Base-by-base conservation (phyloP, 306 rosid species). In the Begonia loranthoides region DNA sequence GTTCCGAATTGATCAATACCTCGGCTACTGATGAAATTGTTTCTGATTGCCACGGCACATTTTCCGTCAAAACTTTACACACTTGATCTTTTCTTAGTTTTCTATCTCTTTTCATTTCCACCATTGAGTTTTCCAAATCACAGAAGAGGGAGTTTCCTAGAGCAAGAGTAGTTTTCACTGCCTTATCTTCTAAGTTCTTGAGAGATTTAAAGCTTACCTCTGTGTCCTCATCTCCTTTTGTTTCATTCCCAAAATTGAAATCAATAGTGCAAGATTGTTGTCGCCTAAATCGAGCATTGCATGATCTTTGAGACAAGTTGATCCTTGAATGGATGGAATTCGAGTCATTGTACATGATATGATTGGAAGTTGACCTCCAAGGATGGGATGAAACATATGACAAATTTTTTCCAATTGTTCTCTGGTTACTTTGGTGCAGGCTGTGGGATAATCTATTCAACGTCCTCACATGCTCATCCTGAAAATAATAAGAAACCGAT, bases 41-140 rank as follows among this genome's bases (percentile, higher is more conserved):
- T 67, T 87, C 89, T 46, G 81, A 79, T 59, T 83, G 96, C 99
- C 99, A 92, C 47, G 96, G 96, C 55, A 92, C 94, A 72, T 80
- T 78, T 76, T 83, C 96, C 73, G 71, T 83, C 79, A 92, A 70
- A 47, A 74, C 54, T 70, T 71, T 78, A 62, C 79, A 74, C 63
- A 81, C 54, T 60, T 67, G 78, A 70, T 72, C 94, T 70, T 65
- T 57, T 60, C 55, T 68, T 38, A 66, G 57, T 59, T 71, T 57
- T 46, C 65, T 57, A 70, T 73, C 81, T 60, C 69, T 57, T 56
- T 55, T 70, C 61, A 51, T 74, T 56, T 71, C 72, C 64, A 51
- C 17, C 54, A 15, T 73, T 51, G 49, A 40, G 66, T 70, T 34
- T 39, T 59, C 71, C 13, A 83, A 77, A 51, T 69, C 81, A 41